Evolutionary conservation across 2,329 filamentous ascomycete species (phyloP).

Genomic region (Arthrobotrys pseudoclavata): DNA sequence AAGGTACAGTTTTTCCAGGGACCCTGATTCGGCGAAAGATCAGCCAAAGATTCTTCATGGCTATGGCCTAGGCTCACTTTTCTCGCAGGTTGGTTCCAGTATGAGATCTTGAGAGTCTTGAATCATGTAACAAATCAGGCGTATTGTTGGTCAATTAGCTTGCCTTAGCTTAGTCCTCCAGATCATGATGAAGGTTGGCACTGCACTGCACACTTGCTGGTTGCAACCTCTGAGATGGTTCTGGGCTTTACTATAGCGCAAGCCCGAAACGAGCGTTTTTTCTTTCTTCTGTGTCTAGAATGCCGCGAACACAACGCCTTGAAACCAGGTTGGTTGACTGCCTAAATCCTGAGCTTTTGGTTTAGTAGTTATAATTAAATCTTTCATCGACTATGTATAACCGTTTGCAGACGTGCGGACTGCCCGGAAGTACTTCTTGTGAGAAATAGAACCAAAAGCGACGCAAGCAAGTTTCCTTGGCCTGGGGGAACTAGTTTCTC

Average conservation of each 20-base stretch:
- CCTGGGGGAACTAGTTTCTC: constrained; percentile 22
- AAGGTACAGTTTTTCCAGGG: constrained; percentile 29
- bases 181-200: constrained; percentile 14
- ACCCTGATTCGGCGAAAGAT: constrained; percentile 46
- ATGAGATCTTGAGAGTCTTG: neutral
- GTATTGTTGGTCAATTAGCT: constrained; percentile 17
- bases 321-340: constrained; percentile 34
- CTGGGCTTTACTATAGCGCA: constrained; percentile 16
- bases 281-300: constrained; percentile 4
- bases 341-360: constrained; percentile 43
- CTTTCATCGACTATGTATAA: neutral
- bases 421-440: constrained; percentile 36
- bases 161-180: constrained; percentile 4
- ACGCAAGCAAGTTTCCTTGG: constrained; percentile 24
- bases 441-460: constrained; percentile 57
- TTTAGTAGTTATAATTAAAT: neutral
- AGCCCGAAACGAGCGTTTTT: constrained; percentile 9
- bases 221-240: constrained; percentile 14
- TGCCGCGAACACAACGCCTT: constrained; percentile 28
- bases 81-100: constrained; percentile 7
- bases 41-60: constrained; percentile 21
- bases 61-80: constrained; percentile 25
- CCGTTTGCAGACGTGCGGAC: constrained; percentile 36
- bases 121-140: constrained; percentile 8
- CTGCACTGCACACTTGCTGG: too few relatives aligned